Base-by-base conservation (phyloP, 108 stramenopile species). In the Craspedostauros australis region DNA sequence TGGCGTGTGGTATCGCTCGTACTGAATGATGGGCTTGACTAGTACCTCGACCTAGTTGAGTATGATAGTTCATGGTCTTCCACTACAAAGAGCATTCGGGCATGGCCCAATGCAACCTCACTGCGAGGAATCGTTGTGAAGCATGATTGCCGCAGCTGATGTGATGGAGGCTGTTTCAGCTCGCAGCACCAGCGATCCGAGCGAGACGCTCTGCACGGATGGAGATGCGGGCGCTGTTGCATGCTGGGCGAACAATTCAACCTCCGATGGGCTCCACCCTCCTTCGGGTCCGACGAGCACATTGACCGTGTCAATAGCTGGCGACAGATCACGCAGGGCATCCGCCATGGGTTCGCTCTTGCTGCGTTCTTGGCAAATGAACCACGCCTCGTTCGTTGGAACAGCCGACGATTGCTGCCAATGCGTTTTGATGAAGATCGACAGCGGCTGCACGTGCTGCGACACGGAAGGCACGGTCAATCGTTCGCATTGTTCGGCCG, bases 401-500 rank as follows among this genome's bases (percentile, higher is more conserved):
- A n/a, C n/a, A n/a, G 3, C 15, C 36, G 21, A 15, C 8, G 21
- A 12, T 7, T 7, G 27, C 19, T 39, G 21, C 3, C 15, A 46
- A 29, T 15, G 43, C 7, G n/a, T 23, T n/a, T 19, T 22, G 14
- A 46, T 25, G 15, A 7, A 19, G n/a, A n/a, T n/a, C n/a, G n/a
- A n/a, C n/a, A n/a, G n/a, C n/a, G n/a, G n/a, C n/a, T n/a, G n/a
- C n/a, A n/a, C n/a, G n/a, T n/a, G n/a, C n/a, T n/a, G 0, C 8
- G 32, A 6, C 14, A 68, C 0, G 12, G 18, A 6, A 2, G 89
- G 89, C 7, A 87, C 34, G 21, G 33, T 71, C 59, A 91, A 56
- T 60, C 89, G 66, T 71, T 91, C 89, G 58, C 81, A 78, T 67
- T 91, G 89, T 54, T 91, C 89, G 1, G 85, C 71, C 7, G 89